Base-by-base conservation (phyloP, 331 rosid genomes). In the Malus hybrid region DNA sequence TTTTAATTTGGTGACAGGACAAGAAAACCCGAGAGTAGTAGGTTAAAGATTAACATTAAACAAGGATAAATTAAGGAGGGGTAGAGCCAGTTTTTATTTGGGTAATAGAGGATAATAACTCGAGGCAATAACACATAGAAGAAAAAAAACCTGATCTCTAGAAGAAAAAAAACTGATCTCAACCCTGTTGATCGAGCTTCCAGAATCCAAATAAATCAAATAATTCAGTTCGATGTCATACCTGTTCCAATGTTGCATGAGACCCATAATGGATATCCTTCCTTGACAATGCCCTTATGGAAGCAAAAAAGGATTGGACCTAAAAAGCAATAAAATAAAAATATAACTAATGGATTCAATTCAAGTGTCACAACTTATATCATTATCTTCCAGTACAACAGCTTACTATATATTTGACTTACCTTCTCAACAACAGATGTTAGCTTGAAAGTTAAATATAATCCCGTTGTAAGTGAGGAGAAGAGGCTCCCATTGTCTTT, bases 361-460 rank as follows among this genome's bases (percentile, higher is more conserved):
- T 69, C 52, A 28, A 55, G 63, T 64, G 42, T 69, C 76, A 76
- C 3, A n/a, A 76, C 55, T 29, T 60, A 64, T 10, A 34, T 33
- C 10, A 59, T 70, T 22, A 42, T 69, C 69, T 65, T 76, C 27
- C 44, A 36, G 7, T 42, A 52, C 3, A 55, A 10, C 13, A n/a
- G 50, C 52, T 54, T 19, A 29, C 63, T 22, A 29, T 69, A 56
- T 52, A 67, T 59, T 50, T 39, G 50, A 31, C 77, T 71, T 80
- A 94, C 97, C 92, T 92, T 94, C 85, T 87, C 93, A 81, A 94
- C 87, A 67, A 85, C 81, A 77, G 92, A 86, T 48, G 91, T 94
- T 61, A 94, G 88, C 90, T 94, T 94, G 77, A 88, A 90, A 16
- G 96, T 94, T 79, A 93, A 68, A 88, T 94, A 94, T 82, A 94